Percentiles rank a stretch among this genome's conserved stretches.
These are phyloP conservation scores for Fusarium sp. DNA, from an alignment of 2,329 filamentous ascomycete species.

Conservation along the genomic window DNA sequence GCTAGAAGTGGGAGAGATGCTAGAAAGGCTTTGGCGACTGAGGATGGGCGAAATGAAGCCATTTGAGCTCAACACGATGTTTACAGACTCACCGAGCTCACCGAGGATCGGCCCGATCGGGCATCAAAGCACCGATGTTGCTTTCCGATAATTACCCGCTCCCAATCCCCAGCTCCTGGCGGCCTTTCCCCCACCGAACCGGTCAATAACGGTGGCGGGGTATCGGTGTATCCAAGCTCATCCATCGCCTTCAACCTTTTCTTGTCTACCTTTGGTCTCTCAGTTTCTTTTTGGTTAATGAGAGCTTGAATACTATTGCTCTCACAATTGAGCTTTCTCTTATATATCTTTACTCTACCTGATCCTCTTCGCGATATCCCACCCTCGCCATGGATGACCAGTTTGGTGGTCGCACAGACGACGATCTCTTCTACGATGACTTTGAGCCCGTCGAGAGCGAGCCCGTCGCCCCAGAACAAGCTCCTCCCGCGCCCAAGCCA, in stretches of 20 bases:
- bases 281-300: not conserved
- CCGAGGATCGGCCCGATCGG: not conserved
- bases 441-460: conserved; percentile 65
- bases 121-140: not conserved
- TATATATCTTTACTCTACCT: not conserved
- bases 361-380: not conserved
- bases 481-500: conserved; percentile 17
- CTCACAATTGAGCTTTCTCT: conserved; percentile 2
- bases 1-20: not conserved
- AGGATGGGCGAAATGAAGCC: not conserved
- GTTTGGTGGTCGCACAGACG: conserved; percentile 70
- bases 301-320: not conserved
- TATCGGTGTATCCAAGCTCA: conserved; percentile 26
- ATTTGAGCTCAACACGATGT: not conserved
- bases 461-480: conserved; percentile 43
- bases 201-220: conserved; percentile 33
- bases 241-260: conserved; percentile 1
- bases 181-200: conserved; percentile 8
- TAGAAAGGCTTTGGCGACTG: not conserved
- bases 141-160: conserved; percentile 9
- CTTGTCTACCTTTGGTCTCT: not conserved
- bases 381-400: conserved; percentile 66
- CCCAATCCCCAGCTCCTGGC: conserved; percentile 8
- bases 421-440: conserved; percentile 72
- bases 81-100: conserved; percentile 1